Conservation (phyloP, 2,329 filamentous ascomycete genomes). For the Stagonosporopsis rhizophila region DNA sequence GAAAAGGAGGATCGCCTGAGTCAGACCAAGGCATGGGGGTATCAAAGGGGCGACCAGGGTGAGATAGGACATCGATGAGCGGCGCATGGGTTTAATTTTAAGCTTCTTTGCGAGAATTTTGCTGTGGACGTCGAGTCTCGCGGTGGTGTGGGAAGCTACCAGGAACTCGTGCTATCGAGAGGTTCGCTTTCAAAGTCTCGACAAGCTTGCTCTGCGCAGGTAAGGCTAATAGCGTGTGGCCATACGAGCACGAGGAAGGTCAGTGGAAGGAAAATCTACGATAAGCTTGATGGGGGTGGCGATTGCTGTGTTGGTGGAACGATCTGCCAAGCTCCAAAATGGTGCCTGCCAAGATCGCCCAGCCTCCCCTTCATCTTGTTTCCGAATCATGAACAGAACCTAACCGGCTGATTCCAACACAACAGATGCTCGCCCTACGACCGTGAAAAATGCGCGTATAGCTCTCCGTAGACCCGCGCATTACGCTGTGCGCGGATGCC, state of each 20-base stretch:
- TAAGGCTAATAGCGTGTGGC: background rate
- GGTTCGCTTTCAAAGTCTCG: background rate
- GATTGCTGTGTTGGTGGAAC: conserved; percentile 4
- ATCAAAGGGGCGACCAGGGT: background rate
- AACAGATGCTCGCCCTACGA: background rate
- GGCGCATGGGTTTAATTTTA: background rate
- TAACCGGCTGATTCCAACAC: too few species aligned
- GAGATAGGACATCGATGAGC: background rate
- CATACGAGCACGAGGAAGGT: too few species aligned
- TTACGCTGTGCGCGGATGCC: background rate
- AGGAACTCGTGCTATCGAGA: background rate
- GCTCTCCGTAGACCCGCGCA: background rate
- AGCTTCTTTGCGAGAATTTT: background rate
- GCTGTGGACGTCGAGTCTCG: background rate
- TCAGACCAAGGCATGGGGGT: background rate
- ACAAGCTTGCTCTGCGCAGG: background rate
- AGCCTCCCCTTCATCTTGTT: conserved; percentile 12
- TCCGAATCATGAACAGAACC: background rate
- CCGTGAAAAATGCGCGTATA: background rate
- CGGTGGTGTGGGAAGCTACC: background rate
- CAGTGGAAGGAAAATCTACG: conserved; percentile 1
- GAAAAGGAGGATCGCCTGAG: conserved; percentile 10
- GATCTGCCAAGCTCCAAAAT: background rate
- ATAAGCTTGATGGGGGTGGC: conserved; percentile 11
- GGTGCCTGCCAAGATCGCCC: conserved; percentile 6